Evolutionary conservation across 495 filamentous ascomycete genomes (phyloP).

Genomic region (Amorphotheca resinae): DNA sequence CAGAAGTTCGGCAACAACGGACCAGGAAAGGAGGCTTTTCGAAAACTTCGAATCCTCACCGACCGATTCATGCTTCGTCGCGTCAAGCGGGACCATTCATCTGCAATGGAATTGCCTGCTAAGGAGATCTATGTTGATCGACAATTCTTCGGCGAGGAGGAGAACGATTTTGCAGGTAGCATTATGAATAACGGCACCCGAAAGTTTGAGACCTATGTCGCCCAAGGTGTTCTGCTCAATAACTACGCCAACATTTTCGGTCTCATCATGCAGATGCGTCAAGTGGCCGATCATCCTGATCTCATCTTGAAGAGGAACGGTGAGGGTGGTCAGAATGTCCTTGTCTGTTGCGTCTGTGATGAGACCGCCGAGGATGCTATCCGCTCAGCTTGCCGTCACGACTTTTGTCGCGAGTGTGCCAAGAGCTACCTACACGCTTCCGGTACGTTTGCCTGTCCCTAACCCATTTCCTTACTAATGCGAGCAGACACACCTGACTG

Average conservation of each 20-base stretch:
- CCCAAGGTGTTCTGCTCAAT: constrained; percentile 86
- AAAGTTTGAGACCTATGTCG: constrained; percentile 89
- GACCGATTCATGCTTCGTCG: constrained; percentile 89
- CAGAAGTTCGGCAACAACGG: constrained; percentile 38
- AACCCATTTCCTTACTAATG: background rate
- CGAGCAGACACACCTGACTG: constrained; percentile 52
- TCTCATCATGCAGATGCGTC: constrained; percentile 94
- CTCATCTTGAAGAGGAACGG: constrained; percentile 78
- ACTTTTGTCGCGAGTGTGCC: constrained; percentile 86
- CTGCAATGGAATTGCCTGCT: constrained; percentile 87
- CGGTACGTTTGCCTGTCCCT: constrained; percentile 24
- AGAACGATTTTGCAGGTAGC: constrained; percentile 86
- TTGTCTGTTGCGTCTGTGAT: constrained; percentile 90
- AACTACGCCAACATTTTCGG: constrained; percentile 89
- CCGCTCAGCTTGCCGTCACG: constrained; percentile 80
- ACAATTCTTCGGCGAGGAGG: constrained; percentile 90
- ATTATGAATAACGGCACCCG: constrained; percentile 85
- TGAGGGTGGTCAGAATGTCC: constrained; percentile 75
- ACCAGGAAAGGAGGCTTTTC: constrained; percentile 50
- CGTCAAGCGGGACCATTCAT: constrained; percentile 80
- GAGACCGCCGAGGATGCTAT: constrained; percentile 92
- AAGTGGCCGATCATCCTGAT: constrained; percentile 91
- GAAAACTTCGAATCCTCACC: constrained; percentile 73
- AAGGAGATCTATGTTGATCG: constrained; percentile 87
- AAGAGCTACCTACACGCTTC: constrained; percentile 71